Evolutionary conservation across 176 grass and related monocot species (phyloP), one percentile per base, ranked within the genome.

Genomic region (Saccharum spontaneum): DNA sequence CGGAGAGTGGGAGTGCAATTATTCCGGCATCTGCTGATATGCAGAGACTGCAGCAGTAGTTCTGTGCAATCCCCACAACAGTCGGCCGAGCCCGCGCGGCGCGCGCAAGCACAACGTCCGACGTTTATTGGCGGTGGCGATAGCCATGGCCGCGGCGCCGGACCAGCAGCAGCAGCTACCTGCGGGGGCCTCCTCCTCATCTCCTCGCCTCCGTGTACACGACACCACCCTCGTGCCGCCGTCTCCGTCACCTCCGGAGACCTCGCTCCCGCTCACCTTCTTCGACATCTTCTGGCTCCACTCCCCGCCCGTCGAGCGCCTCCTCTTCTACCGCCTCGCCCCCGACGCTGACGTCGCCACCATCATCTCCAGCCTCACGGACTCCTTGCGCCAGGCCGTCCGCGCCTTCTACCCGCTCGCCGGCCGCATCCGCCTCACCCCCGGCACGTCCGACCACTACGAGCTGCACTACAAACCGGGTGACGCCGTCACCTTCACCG

Each of bases 401-500:
- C 43, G 17, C 4, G 31, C 41, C 26, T 94, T 81, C 79, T 90
- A 83, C 79, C 88, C 91, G 4, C 85, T 93, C 20, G 88, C 88
- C 60, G 91, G 91, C 8, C 77, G 54, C 52, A 36, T 87, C 14
- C 80, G 91, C 1, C 50, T 40, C 13, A 36, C 66, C 8, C 82
- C 85, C 2, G 88, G 26, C 23, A 72, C 45, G 0, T 18, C 71
- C 16, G 4, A 87, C 24, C 78, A 34, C 33, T 74, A 87, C 64
- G 89, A 94, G 81, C 79, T 84, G 34, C 26, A 61, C 80, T 94
- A 91, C 84, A 31, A 18, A 4, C 75, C 85, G 0, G 89, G 92
- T n/a, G 84, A 91, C 77, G 61, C 83, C 4, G 83, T 94, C 37
- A 0, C 79, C n/a, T 94, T 94, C 86, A 91, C 92, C 10, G 54